A percentile compares a stretch with the other conserved stretches of the same genome.
Conservation (phyloP, 768 basidiomycete species). For the Kwoniella botswanensis region DNA sequence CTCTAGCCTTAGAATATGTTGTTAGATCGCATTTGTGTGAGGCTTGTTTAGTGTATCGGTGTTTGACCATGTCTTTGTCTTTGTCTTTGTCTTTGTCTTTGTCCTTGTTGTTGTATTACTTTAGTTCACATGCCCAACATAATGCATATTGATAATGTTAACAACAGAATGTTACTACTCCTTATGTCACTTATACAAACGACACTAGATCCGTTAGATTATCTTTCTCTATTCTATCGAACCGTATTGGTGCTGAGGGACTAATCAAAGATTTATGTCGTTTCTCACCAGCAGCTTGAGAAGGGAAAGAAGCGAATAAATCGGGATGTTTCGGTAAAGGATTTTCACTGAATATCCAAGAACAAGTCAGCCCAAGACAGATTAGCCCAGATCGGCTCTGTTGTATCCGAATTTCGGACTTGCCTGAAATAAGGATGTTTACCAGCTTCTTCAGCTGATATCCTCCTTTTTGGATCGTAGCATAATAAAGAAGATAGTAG, state of each 20-base stretch:
- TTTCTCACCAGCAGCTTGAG: slow-evolving; percentile 95
- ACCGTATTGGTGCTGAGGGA: slow-evolving; percentile 44
- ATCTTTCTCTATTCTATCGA: slow-evolving; percentile 30
- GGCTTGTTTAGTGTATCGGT: no score
- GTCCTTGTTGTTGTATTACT: not conserved
- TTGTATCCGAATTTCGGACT: not conserved
- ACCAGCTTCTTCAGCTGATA: slow-evolving; percentile 86
- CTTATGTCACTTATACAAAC: slow-evolving; percentile 28
- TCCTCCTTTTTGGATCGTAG: slow-evolving; percentile 86
- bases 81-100: no score
- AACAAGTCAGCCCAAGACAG: slow-evolving; percentile 1
- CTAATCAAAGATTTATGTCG: slow-evolving; percentile 43
- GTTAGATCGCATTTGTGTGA: not conserved
- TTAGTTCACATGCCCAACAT: not conserved
- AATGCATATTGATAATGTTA: not conserved
- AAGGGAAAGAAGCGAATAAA: slow-evolving; percentile 93
- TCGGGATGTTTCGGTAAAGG: slow-evolving; percentile 96
- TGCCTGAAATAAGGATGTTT: slow-evolving; percentile 91
- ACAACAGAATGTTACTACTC: not conserved
- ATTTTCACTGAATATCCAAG: slow-evolving; percentile 70
- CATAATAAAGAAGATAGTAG: slow-evolving; percentile 78
- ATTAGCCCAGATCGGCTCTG: no score
- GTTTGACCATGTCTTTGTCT: no score
- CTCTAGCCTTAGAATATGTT: slow-evolving; percentile 41
- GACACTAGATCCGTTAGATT: slow-evolving; percentile 41